These are phyloP conservation scores for Puccinia horiana DNA, from an alignment of 1,284 basidiomycete genomes.

Conservation along the genomic window DNA sequence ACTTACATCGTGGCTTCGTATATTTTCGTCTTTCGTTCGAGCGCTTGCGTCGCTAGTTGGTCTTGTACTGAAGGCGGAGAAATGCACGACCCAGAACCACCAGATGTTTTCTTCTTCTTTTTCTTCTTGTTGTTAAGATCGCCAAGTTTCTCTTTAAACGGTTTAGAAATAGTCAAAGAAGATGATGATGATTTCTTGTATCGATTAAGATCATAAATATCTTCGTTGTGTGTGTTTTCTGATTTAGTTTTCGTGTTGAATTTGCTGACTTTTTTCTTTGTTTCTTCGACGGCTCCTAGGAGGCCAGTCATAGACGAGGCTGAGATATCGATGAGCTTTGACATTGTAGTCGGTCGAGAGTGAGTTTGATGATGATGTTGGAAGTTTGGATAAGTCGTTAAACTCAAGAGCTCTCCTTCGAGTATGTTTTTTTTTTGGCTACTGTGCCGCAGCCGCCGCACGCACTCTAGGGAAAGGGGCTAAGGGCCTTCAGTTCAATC, in stretches of 20 bases:
- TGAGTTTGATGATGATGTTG: no score
- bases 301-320: conserved; percentile 41
- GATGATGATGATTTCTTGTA: conserved; percentile 25
- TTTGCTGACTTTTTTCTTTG: neutral
- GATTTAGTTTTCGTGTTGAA: neutral
- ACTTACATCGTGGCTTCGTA: conserved; percentile 41
- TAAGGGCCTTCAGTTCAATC: no score
- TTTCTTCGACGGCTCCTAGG: conserved; percentile 35
- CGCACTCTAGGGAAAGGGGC: no score
- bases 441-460: no score
- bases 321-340: conserved; percentile 37
- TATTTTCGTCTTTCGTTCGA: conserved; percentile 35
- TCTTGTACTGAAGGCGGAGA: conserved; percentile 26
- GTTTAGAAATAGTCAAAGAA: neutral
- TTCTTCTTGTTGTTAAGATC: neutral
- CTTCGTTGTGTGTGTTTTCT: neutral
- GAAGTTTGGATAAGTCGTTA: no score
- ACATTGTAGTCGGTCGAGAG: neutral
- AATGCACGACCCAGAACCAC: neutral
- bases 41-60: conserved; percentile 16
- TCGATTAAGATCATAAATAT: conserved; percentile 13
- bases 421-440: no score
- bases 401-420: no score
- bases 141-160: neutral
- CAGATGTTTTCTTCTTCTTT: neutral